These are phyloP conservation scores for Peniophora sp. DNA, from an alignment of 1,284 basidiomycete genomes.

Conservation along the genomic window DNA sequence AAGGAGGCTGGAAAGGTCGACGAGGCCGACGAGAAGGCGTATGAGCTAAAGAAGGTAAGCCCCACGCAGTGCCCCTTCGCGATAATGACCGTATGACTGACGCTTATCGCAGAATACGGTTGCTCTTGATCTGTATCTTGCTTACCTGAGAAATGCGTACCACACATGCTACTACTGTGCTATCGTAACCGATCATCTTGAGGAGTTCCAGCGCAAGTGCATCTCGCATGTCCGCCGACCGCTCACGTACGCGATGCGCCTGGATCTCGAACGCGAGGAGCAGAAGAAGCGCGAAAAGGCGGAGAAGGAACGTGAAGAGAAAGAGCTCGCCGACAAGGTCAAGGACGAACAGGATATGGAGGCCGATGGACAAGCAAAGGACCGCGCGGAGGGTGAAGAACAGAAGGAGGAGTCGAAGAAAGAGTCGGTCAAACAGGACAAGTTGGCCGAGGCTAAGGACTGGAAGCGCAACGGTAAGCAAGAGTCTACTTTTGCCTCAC, in stretches of 20 bases:
- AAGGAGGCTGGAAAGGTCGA: constrained; percentile 52
- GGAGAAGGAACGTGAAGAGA: constrained; percentile 18
- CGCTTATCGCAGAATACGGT: constrained; percentile 42
- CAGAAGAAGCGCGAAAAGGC: constrained; percentile 32
- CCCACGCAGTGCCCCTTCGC: constrained; percentile 1
- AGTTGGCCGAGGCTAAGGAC: constrained; percentile 40
- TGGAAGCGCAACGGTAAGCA: constrained; percentile 63
- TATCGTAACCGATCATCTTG: constrained; percentile 82
- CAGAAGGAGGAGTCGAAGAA: constrained; percentile 19
- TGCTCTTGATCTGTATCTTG: constrained; percentile 78
- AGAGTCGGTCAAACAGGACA: constrained; percentile 29
- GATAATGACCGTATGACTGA: constrained; percentile 2
- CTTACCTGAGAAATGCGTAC: constrained; percentile 78
- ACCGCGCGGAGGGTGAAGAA: constrained; percentile 17
- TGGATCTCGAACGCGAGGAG: constrained; percentile 45
- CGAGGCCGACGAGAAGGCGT: constrained; percentile 52
- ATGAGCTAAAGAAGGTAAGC: constrained; percentile 62
- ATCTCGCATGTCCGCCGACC: constrained; percentile 82
- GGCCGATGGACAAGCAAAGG: constrained; percentile 24
- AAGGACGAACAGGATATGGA: constrained; percentile 32
- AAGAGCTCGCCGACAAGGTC: constrained; percentile 42
- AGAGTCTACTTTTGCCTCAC: constrained; percentile 9
- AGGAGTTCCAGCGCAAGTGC: constrained; percentile 91
- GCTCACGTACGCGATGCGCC: constrained; percentile 45
- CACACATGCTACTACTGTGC: constrained; percentile 95